A percentile compares a stretch with the other conserved stretches of the same genome.
Evolutionary conservation across 768 basidiomycete genomes (phyloP).

Genomic region (Hygrophoropsis aurantiaca): DNA sequence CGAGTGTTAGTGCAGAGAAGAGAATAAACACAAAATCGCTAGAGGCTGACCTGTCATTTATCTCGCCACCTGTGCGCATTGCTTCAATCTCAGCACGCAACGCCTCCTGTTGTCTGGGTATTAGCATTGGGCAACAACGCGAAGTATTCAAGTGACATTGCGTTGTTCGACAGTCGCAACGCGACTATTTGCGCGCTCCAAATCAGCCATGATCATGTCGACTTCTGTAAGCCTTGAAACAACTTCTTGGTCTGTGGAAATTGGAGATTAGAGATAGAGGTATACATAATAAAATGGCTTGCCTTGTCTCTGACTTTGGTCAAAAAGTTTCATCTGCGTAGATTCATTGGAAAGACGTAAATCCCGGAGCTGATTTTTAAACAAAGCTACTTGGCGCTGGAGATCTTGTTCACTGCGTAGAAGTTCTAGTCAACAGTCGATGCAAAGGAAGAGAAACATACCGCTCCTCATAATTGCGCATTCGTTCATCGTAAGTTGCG

Average conservation of each 20-base stretch:
- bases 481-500: constrained; percentile 93
- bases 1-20: neutral
- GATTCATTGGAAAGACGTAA: constrained; percentile 89
- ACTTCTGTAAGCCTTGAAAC: constrained; percentile 88
- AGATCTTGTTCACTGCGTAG: constrained; percentile 84
- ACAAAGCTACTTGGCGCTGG: constrained; percentile 85
- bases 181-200: constrained; percentile 92
- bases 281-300: constrained; percentile 7
- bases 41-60: constrained; percentile 63
- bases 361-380: constrained; percentile 87
- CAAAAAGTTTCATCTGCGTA: constrained; percentile 88
- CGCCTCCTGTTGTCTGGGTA: constrained; percentile 63
- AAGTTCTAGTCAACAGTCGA: constrained; percentile 1
- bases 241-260: constrained; percentile 78
- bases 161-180: constrained; percentile 91
- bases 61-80: constrained; percentile 75
- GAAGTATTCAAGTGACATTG: constrained; percentile 55
- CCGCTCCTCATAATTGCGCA: constrained; percentile 97
- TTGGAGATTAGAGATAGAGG: neutral
- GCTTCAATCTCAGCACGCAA: constrained; percentile 93
- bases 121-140: neutral
- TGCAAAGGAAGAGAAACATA: constrained; percentile 32
- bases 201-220: constrained; percentile 92
- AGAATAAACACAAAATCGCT: neutral
- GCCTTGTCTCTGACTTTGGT: constrained; percentile 92